phyloP scores from a whole-genome alignment of 2,329 filamentous ascomycete species.

The Biscogniauxia marginata region DNA sequence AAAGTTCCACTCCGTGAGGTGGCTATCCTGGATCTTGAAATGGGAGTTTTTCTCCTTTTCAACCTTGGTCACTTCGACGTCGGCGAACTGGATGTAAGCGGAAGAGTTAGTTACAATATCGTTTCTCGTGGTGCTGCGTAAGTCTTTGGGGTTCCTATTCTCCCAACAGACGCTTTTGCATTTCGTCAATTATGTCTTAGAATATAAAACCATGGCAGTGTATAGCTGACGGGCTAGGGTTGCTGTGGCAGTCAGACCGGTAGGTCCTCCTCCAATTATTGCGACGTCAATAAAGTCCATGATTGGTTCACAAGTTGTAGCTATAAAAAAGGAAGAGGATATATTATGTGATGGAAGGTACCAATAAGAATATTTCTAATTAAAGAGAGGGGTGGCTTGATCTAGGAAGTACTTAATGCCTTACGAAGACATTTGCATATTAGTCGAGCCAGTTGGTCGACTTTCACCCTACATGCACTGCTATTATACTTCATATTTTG shows the following conservation, averaged over 20 bases:
- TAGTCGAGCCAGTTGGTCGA: too few relatives aligned
- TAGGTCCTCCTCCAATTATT: constrained; percentile 22
- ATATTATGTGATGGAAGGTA: too few relatives aligned
- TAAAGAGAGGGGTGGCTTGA: too few relatives aligned
- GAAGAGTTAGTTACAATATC: constrained; percentile 13
- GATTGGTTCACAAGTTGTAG: too few relatives aligned
- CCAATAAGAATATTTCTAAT: too few relatives aligned
- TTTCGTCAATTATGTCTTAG: constrained; percentile 14
- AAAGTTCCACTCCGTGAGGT: constrained; percentile 14
- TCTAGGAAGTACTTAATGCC: too few relatives aligned
- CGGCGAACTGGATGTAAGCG: constrained; percentile 16
- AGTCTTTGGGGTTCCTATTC: constrained; percentile 15
- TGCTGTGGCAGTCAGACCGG: constrained; percentile 20
- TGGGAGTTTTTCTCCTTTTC: constrained; percentile 17
- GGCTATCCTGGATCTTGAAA: constrained; percentile 33
- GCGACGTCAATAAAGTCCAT: constrained; percentile 20
- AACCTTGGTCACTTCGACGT: constrained; percentile 12
- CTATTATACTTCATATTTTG: too few relatives aligned
- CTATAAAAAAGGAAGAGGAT: too few relatives aligned
- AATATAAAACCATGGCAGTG: constrained; percentile 23
- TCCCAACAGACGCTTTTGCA: constrained; percentile 16
- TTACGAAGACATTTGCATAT: too few relatives aligned
- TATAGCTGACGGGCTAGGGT: constrained; percentile 20
- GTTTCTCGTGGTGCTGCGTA: constrained; percentile 6
- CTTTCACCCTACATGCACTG: too few relatives aligned